A percentile compares a stretch with the other conserved stretches of the same genome.
These are phyloP conservation scores for Medicago arabica DNA, from an alignment of 306 rosid species.

Conservation along the genomic window DNA sequence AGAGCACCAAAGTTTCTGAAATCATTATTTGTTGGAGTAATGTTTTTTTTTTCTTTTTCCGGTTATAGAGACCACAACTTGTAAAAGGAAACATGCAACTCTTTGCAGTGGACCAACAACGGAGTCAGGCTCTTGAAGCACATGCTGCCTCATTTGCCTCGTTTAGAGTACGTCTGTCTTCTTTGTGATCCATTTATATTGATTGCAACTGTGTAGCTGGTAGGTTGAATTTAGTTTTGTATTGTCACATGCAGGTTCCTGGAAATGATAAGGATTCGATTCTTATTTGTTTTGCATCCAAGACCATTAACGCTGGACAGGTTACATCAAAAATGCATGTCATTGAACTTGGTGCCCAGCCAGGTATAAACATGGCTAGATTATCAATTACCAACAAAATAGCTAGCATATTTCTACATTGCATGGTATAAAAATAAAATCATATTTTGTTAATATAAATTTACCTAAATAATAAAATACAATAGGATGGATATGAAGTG, in stretches of 20 bases:
- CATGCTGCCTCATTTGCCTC: constrained; percentile 88
- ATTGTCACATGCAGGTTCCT: constrained; percentile 53
- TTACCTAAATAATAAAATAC: constrained; percentile 1
- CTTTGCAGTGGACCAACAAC: constrained; percentile 82
- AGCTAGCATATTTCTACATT: background rate
- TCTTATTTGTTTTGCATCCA: constrained; percentile 80
- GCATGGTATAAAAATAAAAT: constrained; percentile 2
- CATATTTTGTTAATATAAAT: background rate
- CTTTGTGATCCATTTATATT: constrained; percentile 32
- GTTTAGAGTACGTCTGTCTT: constrained; percentile 53
- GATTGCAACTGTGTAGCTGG: constrained; percentile 34
- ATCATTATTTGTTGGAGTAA: constrained; percentile 32
- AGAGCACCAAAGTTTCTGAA: constrained; percentile 17
- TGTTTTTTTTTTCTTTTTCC: constrained; percentile 15
- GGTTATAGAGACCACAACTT: constrained; percentile 74
- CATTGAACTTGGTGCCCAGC: constrained; percentile 89
- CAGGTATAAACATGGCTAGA: constrained; percentile 56
- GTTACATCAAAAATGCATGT: constrained; percentile 79
- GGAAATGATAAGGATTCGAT: constrained; percentile 77
- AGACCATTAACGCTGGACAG: constrained; percentile 77
- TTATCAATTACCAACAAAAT: constrained; percentile 24
- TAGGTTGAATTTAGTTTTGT: constrained; percentile 25
- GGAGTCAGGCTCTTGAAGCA: constrained; percentile 92
- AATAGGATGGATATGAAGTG: constrained; percentile 21
- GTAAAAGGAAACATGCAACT: constrained; percentile 91